phyloP scores from a whole-genome alignment of 2,329 filamentous ascomycete species.

The Alternaria brassicae region DNA sequence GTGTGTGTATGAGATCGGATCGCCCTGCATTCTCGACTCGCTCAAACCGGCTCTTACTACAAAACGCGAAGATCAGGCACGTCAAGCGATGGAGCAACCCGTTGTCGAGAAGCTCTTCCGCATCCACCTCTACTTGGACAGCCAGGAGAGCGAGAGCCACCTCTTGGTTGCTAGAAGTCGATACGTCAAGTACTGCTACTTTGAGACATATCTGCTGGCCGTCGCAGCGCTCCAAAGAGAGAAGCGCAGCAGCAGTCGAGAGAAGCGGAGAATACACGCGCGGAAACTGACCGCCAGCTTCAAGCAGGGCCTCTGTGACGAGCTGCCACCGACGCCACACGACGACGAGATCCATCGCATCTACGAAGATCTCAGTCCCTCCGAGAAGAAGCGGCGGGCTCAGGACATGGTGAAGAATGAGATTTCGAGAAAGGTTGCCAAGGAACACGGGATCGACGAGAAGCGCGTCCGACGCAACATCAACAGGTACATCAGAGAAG shows the following conservation, averaged over 20 bases:
- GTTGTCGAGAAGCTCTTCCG: constrained; percentile 5
- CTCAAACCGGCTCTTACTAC: background rate
- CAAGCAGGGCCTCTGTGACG: background rate
- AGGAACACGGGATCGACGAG: background rate
- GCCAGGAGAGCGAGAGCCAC: constrained; percentile 7
- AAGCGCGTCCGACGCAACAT: constrained; percentile 3
- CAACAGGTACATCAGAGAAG: constrained; percentile 11
- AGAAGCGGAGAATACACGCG: background rate
- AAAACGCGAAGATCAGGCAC: background rate
- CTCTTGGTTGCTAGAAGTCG: constrained; percentile 3
- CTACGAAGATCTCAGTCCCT: constrained; percentile 2
- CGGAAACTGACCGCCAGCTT: constrained; percentile 7
- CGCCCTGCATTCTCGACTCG: constrained; percentile 7
- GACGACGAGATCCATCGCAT: background rate
- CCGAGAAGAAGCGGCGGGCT: background rate
- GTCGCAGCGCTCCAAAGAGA: constrained; percentile 5
- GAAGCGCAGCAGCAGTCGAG: constrained; percentile 4
- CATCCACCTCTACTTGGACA: constrained; percentile 11
- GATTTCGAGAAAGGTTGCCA: constrained; percentile 1
- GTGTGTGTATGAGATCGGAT: constrained; percentile 13
- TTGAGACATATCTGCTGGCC: constrained; percentile 11
- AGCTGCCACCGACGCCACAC: constrained; percentile 3
- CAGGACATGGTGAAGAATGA: constrained; percentile 11
- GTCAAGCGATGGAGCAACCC: constrained; percentile 1
- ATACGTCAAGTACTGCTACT: constrained; percentile 19